Evolutionary conservation across 2,329 filamentous ascomycete species (phyloP), one percentile per base, ranked within the genome.

Genomic region (Colletotrichum costaricense): DNA sequence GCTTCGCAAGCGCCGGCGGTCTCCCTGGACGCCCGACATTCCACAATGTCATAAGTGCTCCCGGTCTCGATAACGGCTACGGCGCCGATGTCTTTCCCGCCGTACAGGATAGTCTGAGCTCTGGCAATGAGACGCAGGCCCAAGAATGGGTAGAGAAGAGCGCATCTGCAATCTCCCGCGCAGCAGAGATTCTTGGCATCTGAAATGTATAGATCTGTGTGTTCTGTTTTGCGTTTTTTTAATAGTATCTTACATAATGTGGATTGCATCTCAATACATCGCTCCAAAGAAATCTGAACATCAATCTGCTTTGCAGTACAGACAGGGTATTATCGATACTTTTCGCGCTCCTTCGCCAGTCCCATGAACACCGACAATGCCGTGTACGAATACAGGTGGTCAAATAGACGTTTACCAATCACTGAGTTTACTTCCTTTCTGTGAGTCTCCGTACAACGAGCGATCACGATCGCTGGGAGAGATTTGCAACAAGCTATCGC

Each of bases 21-120:
- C 66, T 73, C 0, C 70, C 70, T 24, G 66, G 70, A 12, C 70
- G 70, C 0, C 54, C 70, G 19, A 73, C 70, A 26, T 73, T 73
- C 49, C 66, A 63, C 12, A 73, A 73, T 14, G 67, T 70, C 49
- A 16, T 73, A 30, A 70, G 70, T 46, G 70, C 70, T 0, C 70
- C 67, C 0, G 70, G 70, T 1, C 5, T 73, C 3, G 70, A 70
- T 24, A 73, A 70, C 12, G 67, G 67, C 24, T 73, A 73, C 4
- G 67, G 70, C 3, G 67, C 67, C 5, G 70, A 70, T 9, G 67
- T 71, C 46, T 66, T 65, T 33, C 67, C 70, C 9, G 70, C 70
- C n/a, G 60, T 71, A 2, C 67, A 70, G 28, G 67, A 73, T n/a
- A 73, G 67, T 24, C 30, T 73, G 19, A 60, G 60, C n/a, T 33